Evolutionary conservation across 192 early-diverging fungal species (phyloP), one percentile per base, ranked within the genome.

Genomic region (Gamsiella multidivaricata): DNA sequence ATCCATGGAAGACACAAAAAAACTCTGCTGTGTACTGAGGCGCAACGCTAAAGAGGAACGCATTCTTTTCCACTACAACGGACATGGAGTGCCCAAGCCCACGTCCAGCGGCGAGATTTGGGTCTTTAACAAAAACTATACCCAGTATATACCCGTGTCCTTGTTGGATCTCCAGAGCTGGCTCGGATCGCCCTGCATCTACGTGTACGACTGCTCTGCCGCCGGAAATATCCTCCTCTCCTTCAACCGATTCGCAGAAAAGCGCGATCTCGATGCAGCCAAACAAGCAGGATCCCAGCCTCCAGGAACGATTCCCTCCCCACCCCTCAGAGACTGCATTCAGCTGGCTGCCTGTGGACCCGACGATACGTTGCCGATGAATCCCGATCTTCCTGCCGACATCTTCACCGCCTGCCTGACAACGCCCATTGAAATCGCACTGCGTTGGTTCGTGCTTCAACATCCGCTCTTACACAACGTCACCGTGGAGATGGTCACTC

Each of bases 71-170:
- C 95, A 99, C 70, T 99, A 98, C 86, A 99, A 99, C 62, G 97
- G 97, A 18, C 97, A 98, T 59, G 97, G 97, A 49, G 97, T 99
- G 18, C 97, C 97, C 7, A 92, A 92, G 62, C 96, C 97, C 15
- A 97, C 96, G 14, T 76, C 85, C 15, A 94, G 92, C 63, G 97
- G 97, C 54, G 97, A 99, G 70, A 93, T 98, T 46, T 99, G 97
- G 97, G 96, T 96, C 37, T 99, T 99, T 70, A 98, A 99, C 86
- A 93, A 93, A 71, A 91, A 91, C 60, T 98, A 95, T 86, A 97
- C 96, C 34, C 97, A 99, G 86, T 99, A 99, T 84, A 95, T 99
- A 61, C 97, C 97, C 7, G 92, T 97, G 18, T 93, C 91, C 33
- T 81, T 97, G 10, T 88, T 93, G 74, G 96, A 97, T 70, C 82